Conservation (phyloP, 2,329 filamentous ascomycete species). For the Dryadomyces quercivorus region DNA sequence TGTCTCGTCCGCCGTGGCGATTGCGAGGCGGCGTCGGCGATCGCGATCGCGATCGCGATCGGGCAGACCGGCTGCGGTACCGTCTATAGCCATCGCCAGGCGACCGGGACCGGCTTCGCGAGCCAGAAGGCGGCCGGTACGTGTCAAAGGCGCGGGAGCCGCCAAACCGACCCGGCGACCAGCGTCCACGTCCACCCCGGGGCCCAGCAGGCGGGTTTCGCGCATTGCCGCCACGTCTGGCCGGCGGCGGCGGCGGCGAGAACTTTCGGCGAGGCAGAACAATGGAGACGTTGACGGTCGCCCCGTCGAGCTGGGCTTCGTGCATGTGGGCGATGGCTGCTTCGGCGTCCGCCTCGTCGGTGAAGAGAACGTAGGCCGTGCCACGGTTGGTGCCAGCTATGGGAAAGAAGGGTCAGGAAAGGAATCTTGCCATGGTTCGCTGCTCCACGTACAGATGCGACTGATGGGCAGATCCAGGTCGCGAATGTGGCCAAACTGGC, state of each 20-base stretch:
- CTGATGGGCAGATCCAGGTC: constrained; percentile 88
- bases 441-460: constrained; percentile 53
- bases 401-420: not conserved
- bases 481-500: constrained; percentile 71
- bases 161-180: constrained; percentile 18
- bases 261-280: constrained; percentile 76
- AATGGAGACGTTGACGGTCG: constrained; percentile 74
- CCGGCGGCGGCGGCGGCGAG: constrained; percentile 63
- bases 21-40: not conserved
- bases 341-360: constrained; percentile 67
- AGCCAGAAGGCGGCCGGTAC: constrained; percentile 50
- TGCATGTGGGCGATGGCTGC: constrained; percentile 93
- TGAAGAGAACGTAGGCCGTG: constrained; percentile 83
- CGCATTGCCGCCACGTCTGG: constrained; percentile 50
- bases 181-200: constrained; percentile 10
- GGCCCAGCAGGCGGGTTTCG: constrained; percentile 29
- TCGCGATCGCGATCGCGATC: constrained; percentile 16
- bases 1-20: not conserved
- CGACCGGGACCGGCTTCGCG: constrained; percentile 32
- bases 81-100: constrained; percentile 21
- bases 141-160: constrained; percentile 20
- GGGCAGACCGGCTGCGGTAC: constrained; percentile 32
- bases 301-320: constrained; percentile 84
- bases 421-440: not conserved
- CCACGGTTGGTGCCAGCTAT: constrained; percentile 68